Evolutionary conservation across 192 early-diverging fungal genomes (phyloP).

Genomic region (Helicostylum pulchrum): DNA sequence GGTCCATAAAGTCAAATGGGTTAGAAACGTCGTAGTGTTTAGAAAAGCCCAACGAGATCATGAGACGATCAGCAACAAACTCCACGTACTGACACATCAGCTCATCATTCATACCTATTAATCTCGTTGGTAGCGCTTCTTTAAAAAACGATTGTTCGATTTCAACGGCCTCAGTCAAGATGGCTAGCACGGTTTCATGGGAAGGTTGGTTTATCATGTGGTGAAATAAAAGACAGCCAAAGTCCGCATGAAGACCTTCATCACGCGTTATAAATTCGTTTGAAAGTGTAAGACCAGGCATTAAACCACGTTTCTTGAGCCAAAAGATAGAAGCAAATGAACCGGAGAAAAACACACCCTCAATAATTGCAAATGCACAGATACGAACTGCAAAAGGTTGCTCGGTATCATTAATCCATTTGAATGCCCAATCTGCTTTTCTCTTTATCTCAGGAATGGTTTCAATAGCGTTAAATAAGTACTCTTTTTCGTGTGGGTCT

Average conservation of each 20-base stretch:
- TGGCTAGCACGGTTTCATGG: slow-evolving; percentile 55
- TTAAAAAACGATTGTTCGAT: slow-evolving; percentile 94
- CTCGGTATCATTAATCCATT: slow-evolving; percentile 74
- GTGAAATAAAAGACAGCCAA: slow-evolving; percentile 90
- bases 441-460: slow-evolving; percentile 90
- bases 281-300: slow-evolving; percentile 94
- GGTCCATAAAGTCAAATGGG: slow-evolving; percentile 98
- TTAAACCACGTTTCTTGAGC: slow-evolving; percentile 98
- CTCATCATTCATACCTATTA: slow-evolving; percentile 93
- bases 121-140: slow-evolving; percentile 79
- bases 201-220: slow-evolving; percentile 73
- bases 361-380: slow-evolving; percentile 93
- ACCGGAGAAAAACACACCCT: slow-evolving; percentile 97
- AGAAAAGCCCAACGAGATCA: slow-evolving; percentile 80
- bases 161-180: slow-evolving; percentile 80
- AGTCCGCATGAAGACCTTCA: slow-evolving; percentile 94
- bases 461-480: slow-evolving; percentile 88
- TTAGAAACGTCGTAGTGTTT: slow-evolving; percentile 85
- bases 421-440: slow-evolving; percentile 95
- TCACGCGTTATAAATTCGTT: slow-evolving; percentile 98
- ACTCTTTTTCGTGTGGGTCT: slow-evolving; percentile 72
- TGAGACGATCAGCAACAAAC: slow-evolving; percentile 92
- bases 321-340: slow-evolving; percentile 97
- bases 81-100: slow-evolving; percentile 96
- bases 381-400: slow-evolving; percentile 85